Conservation (phyloP, 768 basidiomycete genomes). For the Lactarius quietus region DNA sequence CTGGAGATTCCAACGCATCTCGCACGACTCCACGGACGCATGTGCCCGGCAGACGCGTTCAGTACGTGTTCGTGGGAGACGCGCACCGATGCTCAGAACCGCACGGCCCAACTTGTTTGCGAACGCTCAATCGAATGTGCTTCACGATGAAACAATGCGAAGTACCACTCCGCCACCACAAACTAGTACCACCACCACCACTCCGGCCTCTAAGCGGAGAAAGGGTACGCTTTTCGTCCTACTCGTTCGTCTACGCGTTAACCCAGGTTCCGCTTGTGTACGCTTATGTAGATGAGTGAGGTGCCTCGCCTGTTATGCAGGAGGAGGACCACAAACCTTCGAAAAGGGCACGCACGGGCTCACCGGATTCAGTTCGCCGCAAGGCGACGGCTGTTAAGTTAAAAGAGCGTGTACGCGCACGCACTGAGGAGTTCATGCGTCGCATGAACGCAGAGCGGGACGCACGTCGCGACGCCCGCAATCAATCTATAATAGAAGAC, state of each 20-base stretch:
- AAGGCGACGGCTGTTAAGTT: conserved; percentile 39
- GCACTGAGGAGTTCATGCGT: conserved; percentile 36
- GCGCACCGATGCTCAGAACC: neutral
- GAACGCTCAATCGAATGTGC: neutral
- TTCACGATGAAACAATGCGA: conserved; percentile 14
- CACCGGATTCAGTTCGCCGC: conserved; percentile 42
- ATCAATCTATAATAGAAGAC: conserved; percentile 42
- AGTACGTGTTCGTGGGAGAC: conserved; percentile 22
- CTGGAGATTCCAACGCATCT: conserved; percentile 34
- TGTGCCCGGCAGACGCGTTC: conserved; percentile 22
- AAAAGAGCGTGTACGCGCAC: conserved; percentile 41
- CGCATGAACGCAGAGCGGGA: conserved; percentile 35
- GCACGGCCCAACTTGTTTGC: neutral
- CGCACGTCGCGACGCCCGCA: conserved; percentile 37
- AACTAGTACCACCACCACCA: neutral
- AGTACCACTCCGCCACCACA: conserved; percentile 5
- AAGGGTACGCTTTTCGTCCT: conserved; percentile 10
- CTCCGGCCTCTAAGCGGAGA: conserved; percentile 18
- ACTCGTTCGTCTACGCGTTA: neutral
- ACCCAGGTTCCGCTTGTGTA: neutral
- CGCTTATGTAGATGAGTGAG: conserved; percentile 1
- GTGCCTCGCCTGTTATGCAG: neutral
- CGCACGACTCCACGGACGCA: conserved; percentile 9
- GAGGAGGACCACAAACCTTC: conserved; percentile 21
- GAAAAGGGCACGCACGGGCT: conserved; percentile 52